Conservation (phyloP, 441 rosid genomes). For the Pelargonium australe region DNA sequence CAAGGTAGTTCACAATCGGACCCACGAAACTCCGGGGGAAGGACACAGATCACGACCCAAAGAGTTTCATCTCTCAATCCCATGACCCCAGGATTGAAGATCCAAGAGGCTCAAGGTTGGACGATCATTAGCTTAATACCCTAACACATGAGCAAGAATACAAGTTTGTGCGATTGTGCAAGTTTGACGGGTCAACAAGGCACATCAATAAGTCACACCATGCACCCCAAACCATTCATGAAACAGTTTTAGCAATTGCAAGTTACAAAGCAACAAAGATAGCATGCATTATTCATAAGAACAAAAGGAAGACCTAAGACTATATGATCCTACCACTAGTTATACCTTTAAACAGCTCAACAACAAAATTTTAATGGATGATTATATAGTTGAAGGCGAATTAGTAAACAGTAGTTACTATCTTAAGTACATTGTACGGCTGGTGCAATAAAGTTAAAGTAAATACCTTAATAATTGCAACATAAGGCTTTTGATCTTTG, state of each 20-base stretch:
- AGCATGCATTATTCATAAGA: neutral
- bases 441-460: neutral
- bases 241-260: neutral
- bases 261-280: neutral
- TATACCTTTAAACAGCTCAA: neutral
- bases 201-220: neutral
- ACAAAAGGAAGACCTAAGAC: neutral
- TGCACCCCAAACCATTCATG: neutral
- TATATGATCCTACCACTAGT: neutral
- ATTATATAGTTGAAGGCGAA: neutral
- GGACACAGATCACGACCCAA: too few species aligned
- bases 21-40: too few species aligned
- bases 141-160: too few species aligned
- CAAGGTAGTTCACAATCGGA: too few species aligned
- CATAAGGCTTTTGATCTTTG: constrained; percentile 61
- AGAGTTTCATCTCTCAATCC: too few species aligned
- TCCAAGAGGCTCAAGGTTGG: too few species aligned
- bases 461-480: constrained; percentile 81
- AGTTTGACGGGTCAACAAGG: too few species aligned
- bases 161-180: too few species aligned
- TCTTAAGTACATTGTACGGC: neutral
- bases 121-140: too few species aligned
- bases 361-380: neutral
- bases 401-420: neutral
- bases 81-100: too few species aligned